Conservation (phyloP, 371 early-diverging fungal genomes). For the Choanephora cucurbitarum region DNA sequence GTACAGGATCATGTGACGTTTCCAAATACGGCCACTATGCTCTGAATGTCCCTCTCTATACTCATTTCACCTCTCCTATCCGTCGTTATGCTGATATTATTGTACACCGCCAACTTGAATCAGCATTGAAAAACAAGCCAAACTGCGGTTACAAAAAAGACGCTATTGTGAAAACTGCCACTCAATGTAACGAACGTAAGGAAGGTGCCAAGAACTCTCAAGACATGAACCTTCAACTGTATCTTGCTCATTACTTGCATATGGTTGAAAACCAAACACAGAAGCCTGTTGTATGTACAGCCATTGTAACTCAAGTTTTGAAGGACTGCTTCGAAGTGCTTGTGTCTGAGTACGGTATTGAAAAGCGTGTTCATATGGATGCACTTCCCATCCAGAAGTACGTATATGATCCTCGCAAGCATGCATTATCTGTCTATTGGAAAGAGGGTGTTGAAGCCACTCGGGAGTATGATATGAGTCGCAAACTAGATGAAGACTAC, state of each 20-base stretch:
- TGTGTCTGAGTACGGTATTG: slow-evolving; percentile 74
- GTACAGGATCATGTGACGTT: slow-evolving; percentile 77
- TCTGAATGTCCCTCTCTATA: slow-evolving; percentile 85
- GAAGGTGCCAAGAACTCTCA: slow-evolving; percentile 81
- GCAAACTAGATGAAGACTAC: slow-evolving; percentile 13
- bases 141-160: slow-evolving; percentile 51
- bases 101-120: slow-evolving; percentile 91
- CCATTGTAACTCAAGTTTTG: slow-evolving; percentile 52
- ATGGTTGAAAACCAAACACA: slow-evolving; percentile 36
- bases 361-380: slow-evolving; percentile 62
- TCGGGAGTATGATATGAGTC: slow-evolving; percentile 11
- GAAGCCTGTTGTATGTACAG: slow-evolving; percentile 42
- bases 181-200: slow-evolving; percentile 83
- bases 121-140: slow-evolving; percentile 40
- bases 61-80: slow-evolving; percentile 99
- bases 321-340: slow-evolving; percentile 71
- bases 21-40: slow-evolving; percentile 83
- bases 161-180: slow-evolving; percentile 55
- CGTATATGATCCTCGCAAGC: slow-evolving; percentile 35
- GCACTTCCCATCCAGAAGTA: slow-evolving; percentile 63
- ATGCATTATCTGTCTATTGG: slow-evolving; percentile 49
- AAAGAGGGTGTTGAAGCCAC: slow-evolving; percentile 33
- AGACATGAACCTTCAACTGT: slow-evolving; percentile 78
- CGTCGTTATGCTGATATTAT: slow-evolving; percentile 98
- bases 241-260: slow-evolving; percentile 66